Base-by-base conservation (phyloP, 2,329 filamentous ascomycete species). In the Madurella fahalii region DNA sequence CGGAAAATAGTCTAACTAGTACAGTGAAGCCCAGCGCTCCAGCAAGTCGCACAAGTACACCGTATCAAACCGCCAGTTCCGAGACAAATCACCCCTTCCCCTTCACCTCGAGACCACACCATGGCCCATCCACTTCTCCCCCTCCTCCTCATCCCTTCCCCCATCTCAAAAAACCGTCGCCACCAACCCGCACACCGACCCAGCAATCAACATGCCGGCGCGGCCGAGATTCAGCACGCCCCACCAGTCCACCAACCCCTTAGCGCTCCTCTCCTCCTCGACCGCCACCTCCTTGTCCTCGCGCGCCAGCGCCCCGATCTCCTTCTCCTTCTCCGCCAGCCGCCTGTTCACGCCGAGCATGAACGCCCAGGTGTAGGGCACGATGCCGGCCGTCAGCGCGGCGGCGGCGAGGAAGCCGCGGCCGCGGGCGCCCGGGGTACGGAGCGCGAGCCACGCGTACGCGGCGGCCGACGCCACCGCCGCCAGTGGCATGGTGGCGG, bases 171-270 rank as follows among this genome's bases (percentile, higher is more conserved):
- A 15, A 34, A 30, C 47, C 32, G 64, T 59, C 39, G 64, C 63
- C 54, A 61, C 66, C 40, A 66, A 53, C n/a, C 69, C 71, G 20
- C 69, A 51, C 0, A 65, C 61, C 3, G 64, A 61, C 42, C 58
- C 60, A 31, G 16, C 46, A 30, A 43, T 39, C 43, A 67, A 46
- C 57, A 69, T 50, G 15, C 32, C 56, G 8, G 56, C 40, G 50
- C 67, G 59, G 9, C 64, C 66, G 42, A 83, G 58, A 61, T 83
- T 83, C 61, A 82, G 63, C 47, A 73, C 68, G 2, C 72, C 80
- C 81, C 81, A 85, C 54, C 69, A 70, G 61, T 84, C 80, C 39
- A 84, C 72, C 60, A 84, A 65, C 54, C 69, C 72, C 66, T 81
- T 78, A 8, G 72, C 71, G 0, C 72, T 66, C 52, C 61, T 62